phyloP scores from a whole-genome alignment of 192 early-diverging fungal species.

The Coemansia sp. region DNA sequence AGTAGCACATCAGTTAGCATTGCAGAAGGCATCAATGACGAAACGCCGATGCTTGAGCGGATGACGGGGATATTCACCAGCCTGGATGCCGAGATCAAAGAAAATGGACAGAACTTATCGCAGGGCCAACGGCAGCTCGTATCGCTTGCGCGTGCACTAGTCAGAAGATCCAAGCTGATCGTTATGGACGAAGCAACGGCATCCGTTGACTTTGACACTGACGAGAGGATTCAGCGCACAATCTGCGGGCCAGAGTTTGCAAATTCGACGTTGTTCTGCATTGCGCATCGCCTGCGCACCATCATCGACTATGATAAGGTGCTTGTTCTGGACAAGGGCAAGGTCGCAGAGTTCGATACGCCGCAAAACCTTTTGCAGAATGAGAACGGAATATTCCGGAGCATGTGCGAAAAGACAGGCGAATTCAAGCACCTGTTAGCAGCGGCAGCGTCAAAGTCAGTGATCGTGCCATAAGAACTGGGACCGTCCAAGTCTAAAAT shows the following conservation, averaged over 20 bases:
- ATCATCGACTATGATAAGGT: conserved; percentile 87
- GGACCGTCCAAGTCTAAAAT: too few species aligned
- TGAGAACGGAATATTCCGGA: conserved; percentile 64
- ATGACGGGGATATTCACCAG: conserved; percentile 45
- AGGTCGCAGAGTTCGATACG: conserved; percentile 80
- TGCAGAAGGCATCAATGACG: neutral
- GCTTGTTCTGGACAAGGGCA: conserved; percentile 81
- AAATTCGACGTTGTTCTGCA: conserved; percentile 78
- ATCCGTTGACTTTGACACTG: conserved; percentile 83
- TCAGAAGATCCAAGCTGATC: conserved; percentile 68
- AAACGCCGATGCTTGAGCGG: neutral
- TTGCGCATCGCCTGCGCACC: conserved; percentile 87
- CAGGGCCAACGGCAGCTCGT: conserved; percentile 77
- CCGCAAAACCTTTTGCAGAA: conserved; percentile 70
- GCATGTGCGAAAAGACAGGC: conserved; percentile 81
- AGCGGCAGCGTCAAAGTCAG: neutral
- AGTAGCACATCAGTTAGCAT: conserved; percentile 5
- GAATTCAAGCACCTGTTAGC: conserved; percentile 61
- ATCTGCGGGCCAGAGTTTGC: conserved; percentile 77
- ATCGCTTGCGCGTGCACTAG: conserved; percentile 74
- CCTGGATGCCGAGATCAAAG: conserved; percentile 75
- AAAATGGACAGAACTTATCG: conserved; percentile 80
- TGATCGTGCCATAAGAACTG: neutral
- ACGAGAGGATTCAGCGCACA: conserved; percentile 82
- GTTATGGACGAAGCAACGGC: conserved; percentile 90